phyloP scores from a whole-genome alignment of 176 grass and related monocot species.

The Ensete glaucum region DNA sequence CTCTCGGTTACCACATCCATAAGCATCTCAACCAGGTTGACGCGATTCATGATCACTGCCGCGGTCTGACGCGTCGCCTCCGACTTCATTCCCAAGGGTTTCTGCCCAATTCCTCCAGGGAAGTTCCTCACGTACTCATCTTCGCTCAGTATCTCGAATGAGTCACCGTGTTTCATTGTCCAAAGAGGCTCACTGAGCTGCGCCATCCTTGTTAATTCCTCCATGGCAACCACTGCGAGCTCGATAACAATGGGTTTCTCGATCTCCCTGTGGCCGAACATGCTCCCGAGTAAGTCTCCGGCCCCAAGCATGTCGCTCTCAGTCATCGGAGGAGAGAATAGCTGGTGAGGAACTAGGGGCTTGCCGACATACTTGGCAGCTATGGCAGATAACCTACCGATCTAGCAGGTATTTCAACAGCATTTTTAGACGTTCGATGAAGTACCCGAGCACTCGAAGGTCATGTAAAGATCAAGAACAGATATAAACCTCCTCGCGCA shows the following conservation, averaged over 20 bases:
- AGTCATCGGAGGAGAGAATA: neutral
- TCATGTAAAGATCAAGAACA: neutral
- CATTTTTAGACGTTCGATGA: neutral
- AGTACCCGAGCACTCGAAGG: neutral
- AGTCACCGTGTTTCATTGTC: neutral
- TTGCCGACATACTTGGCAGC: constrained; percentile 12
- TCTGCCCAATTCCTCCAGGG: constrained; percentile 6
- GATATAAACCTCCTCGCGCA: constrained; percentile 40
- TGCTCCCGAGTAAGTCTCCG: neutral
- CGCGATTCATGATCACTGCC: constrained; percentile 4
- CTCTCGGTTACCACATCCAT: constrained; percentile 5
- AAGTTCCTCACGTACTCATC: constrained; percentile 7
- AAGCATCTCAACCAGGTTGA: constrained; percentile 10
- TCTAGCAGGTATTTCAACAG: neutral
- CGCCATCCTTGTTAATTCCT: constrained; percentile 8
- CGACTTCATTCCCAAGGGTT: constrained; percentile 2
- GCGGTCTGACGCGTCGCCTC: neutral
- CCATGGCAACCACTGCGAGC: constrained; percentile 16
- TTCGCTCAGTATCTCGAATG: neutral
- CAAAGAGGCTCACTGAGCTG: constrained; percentile 5
- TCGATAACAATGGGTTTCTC: constrained; percentile 6
- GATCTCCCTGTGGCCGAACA: constrained; percentile 4
- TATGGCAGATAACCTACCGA: constrained; percentile 12
- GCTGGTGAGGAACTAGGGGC: neutral
- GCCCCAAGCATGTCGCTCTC: neutral